Base-by-base conservation (phyloP, 768 basidiomycete genomes). In the Pleurotus platypus region DNA sequence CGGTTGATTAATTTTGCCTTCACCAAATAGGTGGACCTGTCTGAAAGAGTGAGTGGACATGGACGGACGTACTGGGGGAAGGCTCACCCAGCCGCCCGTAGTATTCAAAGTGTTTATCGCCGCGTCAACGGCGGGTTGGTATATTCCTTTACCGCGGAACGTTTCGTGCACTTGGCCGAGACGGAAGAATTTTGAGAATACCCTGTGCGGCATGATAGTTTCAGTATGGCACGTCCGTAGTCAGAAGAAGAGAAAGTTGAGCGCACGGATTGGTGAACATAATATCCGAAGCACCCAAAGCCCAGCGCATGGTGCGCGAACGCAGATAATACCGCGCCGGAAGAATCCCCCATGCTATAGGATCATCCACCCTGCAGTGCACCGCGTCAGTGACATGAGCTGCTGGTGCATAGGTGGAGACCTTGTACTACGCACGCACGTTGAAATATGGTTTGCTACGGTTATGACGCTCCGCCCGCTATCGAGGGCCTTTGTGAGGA, bases 381-480 rank as follows among this genome's bases (percentile, higher is more conserved):
- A 92, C 76, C 18, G 90, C 93, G 65, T 38, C 59, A 22, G 49
- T 46, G 26, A 51, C 58, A 49, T 58, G 62, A 57, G 18, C 16
- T 24, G 24, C 24, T 24, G 24, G 59, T n/a, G 40, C 18, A 18
- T 18, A 18, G 18, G 18, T 24, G 49, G 37, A 30, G 8, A 57
- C 49, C 22, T 49, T 35, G 53, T 45, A 56, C 42, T 49, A 54
- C 56, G 62, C 57, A 76, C 86, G 56, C 68, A 94, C 87, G 92
- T 94, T 49, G 95, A 97, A 55, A 95, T 85, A 67, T 98, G 95
- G 70, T 98, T 98, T 57, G 89, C 85, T 47, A 97, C 94, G 24
- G 92, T 94, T 18, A 94, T 66, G 35, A 94, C 70, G 49, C 90
- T 90, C 58, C 81, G 82, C 4, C 85, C 84, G n/a, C 72, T 74